Base-by-base conservation (phyloP, 257 asterid species). In the Solanum boliviense region DNA sequence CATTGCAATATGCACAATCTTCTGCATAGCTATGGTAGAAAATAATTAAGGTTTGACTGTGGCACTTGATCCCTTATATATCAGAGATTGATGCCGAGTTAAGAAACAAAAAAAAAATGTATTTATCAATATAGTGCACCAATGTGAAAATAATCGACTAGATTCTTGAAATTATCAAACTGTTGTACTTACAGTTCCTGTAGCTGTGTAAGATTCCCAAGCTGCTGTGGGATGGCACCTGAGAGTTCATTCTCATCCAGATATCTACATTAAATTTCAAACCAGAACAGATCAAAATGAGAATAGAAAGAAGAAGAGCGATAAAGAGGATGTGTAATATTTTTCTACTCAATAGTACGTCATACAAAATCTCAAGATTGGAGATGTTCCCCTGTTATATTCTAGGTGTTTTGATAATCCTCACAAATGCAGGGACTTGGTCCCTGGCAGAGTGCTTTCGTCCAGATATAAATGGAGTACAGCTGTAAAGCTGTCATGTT, bases 131-230 rank as follows among this genome's bases (percentile, higher is more conserved):
- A 36, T 73, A 7, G 81, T 20, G 44, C 9, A 73, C 35, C 81
- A 34, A 32, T 10, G 48, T 35, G 83, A n/a, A 74, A 74, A 1
- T 16, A 35, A 21, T 7, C 5, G 29, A 73, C 29, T 73, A 35
- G 46, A 35, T 35, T 34, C 46, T 73, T 73, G 44, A 72, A 72
- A 85, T 13, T 67, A 27, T 9, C 25, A 20, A 32, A 11, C 13
- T 27, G 23, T 74, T 31, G 20, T 67, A 68, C 89, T 87, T 82
- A 81, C 89, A 87, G 86, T 3, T 5, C 13, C 23, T 23, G 3
- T 20, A 87, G 89, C 25, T 48, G 9, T 9, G 20, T 83, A 9
- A 88, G 89, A 27, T 83, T 70, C 71, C 89, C 89, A 62, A 88
- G 73, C 13, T 88, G 74, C 3, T 48, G 62, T 83, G 89, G 87